Percentiles rank a stretch among this genome's conserved stretches.
Conservation (phyloP, 106 monocot species). For the Dendrobium officinale region DNA sequence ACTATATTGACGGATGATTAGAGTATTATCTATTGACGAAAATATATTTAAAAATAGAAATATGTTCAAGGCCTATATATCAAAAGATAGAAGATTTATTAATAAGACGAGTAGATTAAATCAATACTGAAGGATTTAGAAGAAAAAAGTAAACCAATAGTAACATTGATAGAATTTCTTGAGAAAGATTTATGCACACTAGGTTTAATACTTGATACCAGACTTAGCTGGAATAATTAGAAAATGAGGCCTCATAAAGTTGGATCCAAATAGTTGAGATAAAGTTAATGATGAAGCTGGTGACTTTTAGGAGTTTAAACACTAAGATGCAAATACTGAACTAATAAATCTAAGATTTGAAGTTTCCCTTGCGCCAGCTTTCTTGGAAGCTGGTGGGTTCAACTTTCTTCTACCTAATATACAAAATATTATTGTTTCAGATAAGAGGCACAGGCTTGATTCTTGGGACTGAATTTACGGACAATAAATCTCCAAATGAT, state of each 20-base stretch:
- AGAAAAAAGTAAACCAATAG: not conserved
- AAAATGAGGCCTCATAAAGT: not conserved
- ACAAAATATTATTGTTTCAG: slow-evolving; percentile 23
- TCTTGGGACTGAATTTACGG: slow-evolving; percentile 81
- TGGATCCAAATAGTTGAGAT: not conserved
- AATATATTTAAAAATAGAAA: not conserved
- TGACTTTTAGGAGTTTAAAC: not conserved
- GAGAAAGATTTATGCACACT: not conserved
- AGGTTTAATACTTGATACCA: not conserved
- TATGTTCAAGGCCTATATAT: not conserved
- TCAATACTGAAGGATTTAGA: not conserved
- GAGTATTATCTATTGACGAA: not conserved
- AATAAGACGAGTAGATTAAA: not conserved
- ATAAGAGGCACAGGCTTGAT: slow-evolving; percentile 82
- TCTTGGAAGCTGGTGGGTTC: not conserved
- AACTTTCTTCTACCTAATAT: not conserved
- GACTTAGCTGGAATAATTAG: not conserved
- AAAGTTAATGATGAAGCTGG: not conserved
- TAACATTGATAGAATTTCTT: not conserved
- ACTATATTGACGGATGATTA: not conserved
- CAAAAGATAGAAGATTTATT: not conserved
- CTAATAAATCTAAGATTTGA: not conserved
- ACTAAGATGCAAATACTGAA: not conserved
- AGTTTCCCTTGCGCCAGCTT: not conserved
- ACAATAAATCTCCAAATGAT: slow-evolving; percentile 87